phyloP scores from a whole-genome alignment of 228 moss, liverwort and hornwort genomes.

The Sphagnum magellanicum region DNA sequence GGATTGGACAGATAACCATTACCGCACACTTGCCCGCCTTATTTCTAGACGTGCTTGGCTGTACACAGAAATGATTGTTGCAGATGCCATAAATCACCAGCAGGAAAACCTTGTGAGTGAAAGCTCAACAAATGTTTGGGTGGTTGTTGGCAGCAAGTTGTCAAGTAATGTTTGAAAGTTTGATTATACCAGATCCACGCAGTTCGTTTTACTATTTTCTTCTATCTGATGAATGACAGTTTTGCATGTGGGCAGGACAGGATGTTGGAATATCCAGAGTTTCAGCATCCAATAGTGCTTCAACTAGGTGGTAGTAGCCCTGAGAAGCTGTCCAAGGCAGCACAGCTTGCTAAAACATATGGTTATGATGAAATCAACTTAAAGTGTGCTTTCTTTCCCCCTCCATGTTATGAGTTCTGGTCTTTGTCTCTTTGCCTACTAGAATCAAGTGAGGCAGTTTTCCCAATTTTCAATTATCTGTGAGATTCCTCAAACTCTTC shows the following conservation, averaged over 20 bases:
- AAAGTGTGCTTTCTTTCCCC: constrained; percentile 42
- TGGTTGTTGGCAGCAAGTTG: not conserved
- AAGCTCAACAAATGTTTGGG: not conserved
- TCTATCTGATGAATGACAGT: too few species aligned
- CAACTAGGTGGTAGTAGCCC: constrained; percentile 91
- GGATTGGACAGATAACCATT: constrained; percentile 99
- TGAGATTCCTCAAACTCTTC: not conserved
- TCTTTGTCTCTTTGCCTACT: not conserved
- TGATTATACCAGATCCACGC: not conserved
- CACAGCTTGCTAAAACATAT: constrained; percentile 71
- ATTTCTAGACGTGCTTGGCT: constrained; percentile 90
- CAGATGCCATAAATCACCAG: constrained; percentile 90
- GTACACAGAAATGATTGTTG: constrained; percentile 99
- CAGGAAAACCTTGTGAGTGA: constrained; percentile 75
- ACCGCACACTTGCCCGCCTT: constrained; percentile 88
- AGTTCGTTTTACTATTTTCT: not conserved
- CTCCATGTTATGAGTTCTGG: not conserved
- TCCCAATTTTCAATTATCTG: not conserved
- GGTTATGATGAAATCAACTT: constrained; percentile 91
- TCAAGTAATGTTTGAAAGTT: not conserved
- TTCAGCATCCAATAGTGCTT: constrained; percentile 87
- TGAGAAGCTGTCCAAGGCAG: constrained; percentile 73
- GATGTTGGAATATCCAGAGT: constrained; percentile 72
- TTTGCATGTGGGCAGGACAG: constrained; percentile 41
- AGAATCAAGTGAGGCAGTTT: not conserved